A percentile compares a stretch with the other conserved stretches of the same genome.
phyloP scores from a whole-genome alignment of 305 asterid species.

The Solanum aculeatissimum region DNA sequence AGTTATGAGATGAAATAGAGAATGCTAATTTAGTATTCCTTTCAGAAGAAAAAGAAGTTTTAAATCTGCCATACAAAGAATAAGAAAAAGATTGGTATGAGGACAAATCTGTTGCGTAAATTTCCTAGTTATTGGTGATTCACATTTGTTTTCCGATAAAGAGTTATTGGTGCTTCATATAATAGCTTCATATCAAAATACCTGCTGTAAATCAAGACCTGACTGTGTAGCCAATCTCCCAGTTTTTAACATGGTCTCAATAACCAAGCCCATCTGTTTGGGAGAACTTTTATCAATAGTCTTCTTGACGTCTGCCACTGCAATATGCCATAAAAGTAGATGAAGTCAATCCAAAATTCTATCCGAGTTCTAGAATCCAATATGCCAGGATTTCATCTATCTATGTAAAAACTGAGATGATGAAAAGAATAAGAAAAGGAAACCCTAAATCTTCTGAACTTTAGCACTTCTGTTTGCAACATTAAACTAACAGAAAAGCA shows the following conservation, averaged over 20 bases:
- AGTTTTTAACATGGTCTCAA: conserved; percentile 83
- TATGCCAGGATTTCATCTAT: not conserved
- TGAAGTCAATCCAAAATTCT: not conserved
- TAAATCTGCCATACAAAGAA: not conserved
- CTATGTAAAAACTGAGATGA: not conserved
- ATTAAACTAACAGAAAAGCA: not conserved
- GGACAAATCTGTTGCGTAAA: not conserved
- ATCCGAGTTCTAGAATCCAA: not conserved
- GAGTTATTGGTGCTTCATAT: not conserved
- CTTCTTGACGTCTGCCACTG: conserved; percentile 67
- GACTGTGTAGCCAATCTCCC: conserved; percentile 63
- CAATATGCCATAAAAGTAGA: conserved; percentile 20
- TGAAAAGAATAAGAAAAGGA: not conserved
- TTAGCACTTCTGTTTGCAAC: not conserved
- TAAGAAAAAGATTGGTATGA: not conserved
- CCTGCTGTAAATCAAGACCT: conserved; percentile 93
- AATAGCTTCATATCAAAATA: conserved; percentile 12
- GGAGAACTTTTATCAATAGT: conserved; percentile 47
- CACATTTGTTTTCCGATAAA: not conserved
- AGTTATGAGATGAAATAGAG: not conserved
- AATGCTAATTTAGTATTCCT: not conserved
- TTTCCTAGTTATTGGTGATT: not conserved
- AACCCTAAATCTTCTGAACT: not conserved
- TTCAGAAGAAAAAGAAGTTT: not conserved
- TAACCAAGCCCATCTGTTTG: conserved; percentile 46